Conservation (phyloP, 1,284 basidiomycete genomes). For the Marasmius fiardii region DNA sequence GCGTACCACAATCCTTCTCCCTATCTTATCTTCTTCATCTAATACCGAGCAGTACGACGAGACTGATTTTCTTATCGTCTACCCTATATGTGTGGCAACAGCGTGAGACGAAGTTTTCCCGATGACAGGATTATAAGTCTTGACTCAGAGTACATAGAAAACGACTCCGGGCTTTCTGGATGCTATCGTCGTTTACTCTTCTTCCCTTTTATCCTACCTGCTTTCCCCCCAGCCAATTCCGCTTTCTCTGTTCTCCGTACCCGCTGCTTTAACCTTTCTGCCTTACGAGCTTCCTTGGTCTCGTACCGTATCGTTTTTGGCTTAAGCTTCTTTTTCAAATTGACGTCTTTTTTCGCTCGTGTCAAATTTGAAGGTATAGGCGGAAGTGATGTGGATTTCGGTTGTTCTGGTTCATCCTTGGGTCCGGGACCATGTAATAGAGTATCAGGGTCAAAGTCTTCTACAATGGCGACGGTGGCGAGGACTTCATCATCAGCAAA, state of each 20-base stretch:
- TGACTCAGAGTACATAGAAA: not conserved
- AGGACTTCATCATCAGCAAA: slow-evolving; percentile 74
- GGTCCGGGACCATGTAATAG: slow-evolving; percentile 46
- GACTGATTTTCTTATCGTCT: no score
- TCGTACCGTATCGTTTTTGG: slow-evolving; percentile 58
- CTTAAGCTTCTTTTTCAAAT: slow-evolving; percentile 14
- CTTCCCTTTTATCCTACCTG: slow-evolving; percentile 31
- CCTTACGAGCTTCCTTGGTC: slow-evolving; percentile 56
- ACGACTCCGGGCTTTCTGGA: not conserved
- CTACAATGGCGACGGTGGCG: slow-evolving; percentile 80
- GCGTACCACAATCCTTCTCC: no score
- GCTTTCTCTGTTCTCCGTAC: slow-evolving; percentile 65
- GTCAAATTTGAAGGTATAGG: slow-evolving; percentile 7
- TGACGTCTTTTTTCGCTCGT: not conserved
- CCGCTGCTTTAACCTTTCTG: slow-evolving; percentile 53
- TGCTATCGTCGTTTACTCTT: slow-evolving; percentile 20
- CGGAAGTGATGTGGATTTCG: not conserved
- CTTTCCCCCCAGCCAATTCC: slow-evolving; percentile 59
- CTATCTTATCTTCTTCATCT: no score
- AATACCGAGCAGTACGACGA: no score
- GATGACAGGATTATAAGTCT: no score
- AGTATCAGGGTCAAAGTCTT: slow-evolving; percentile 71
- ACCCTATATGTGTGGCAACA: no score
- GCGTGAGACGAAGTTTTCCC: no score
- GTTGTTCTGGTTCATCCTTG: not conserved